phyloP scores from a whole-genome alignment of 768 basidiomycete species.

The Suillus alpinus region DNA sequence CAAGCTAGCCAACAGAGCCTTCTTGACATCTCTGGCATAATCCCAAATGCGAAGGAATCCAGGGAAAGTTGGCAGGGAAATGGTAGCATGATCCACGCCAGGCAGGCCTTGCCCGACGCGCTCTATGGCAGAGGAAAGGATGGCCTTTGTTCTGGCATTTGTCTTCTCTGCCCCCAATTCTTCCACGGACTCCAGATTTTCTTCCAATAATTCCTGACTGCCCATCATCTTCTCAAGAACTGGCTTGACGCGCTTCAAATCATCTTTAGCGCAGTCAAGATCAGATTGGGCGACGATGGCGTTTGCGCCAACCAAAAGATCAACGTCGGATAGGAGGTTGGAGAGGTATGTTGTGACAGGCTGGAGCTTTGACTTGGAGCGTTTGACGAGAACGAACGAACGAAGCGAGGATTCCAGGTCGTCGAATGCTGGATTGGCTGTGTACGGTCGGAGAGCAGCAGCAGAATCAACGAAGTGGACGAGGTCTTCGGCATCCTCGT shows the following conservation, averaged over 20 bases:
- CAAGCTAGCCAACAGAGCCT: conserved; percentile 71
- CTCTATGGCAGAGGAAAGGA: conserved; percentile 69
- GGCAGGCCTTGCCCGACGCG: conserved; percentile 74
- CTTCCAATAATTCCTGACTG: conserved; percentile 72
- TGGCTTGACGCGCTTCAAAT: conserved; percentile 69
- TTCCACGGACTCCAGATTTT: conserved; percentile 74
- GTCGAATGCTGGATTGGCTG: conserved; percentile 70
- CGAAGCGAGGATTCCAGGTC: conserved; percentile 87
- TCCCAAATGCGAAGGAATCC: conserved; percentile 83
- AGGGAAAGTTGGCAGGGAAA: conserved; percentile 75
- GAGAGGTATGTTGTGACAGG: conserved; percentile 90
- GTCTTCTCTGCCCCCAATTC: conserved; percentile 65
- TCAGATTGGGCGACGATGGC: conserved; percentile 82
- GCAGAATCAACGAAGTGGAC: conserved; percentile 98
- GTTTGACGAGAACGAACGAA: conserved; percentile 93
- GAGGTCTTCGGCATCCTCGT: conserved; percentile 86
- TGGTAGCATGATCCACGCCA: conserved; percentile 44
- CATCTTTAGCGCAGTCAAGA: conserved; percentile 64
- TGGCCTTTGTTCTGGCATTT: conserved; percentile 48
- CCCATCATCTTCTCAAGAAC: conserved; percentile 85
- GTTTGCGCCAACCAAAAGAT: conserved; percentile 83
- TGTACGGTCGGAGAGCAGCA: conserved; percentile 62
- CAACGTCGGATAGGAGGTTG: conserved; percentile 87
- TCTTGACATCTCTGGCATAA: conserved; percentile 79
- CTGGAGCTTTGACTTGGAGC: conserved; percentile 92